A percentile compares a stretch with the other conserved stretches of the same genome.
Conservation (phyloP, 2,329 filamentous ascomycete species). For the Alternaria atra region DNA sequence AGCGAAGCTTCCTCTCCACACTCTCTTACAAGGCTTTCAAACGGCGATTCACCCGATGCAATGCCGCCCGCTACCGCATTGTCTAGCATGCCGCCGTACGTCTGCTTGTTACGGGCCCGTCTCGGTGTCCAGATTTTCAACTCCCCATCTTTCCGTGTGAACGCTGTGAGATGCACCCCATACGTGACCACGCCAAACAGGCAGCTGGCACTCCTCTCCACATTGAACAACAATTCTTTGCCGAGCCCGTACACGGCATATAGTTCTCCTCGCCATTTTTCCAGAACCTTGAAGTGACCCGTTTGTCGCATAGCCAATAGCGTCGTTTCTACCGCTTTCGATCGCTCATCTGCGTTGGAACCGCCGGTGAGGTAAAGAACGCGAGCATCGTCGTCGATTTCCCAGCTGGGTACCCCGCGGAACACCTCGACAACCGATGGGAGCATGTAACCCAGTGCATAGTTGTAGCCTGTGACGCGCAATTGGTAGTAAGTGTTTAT, state of each 20-base stretch:
- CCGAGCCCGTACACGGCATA: slow-evolving; percentile 53
- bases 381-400: slow-evolving; percentile 66
- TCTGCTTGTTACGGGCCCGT: slow-evolving; percentile 79
- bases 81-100: slow-evolving; percentile 90
- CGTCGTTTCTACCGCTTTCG: slow-evolving; percentile 64
- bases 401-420: slow-evolving; percentile 67
- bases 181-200: slow-evolving; percentile 57
- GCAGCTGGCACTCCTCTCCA: slow-evolving; percentile 55
- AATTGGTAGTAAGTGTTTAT: slow-evolving; percentile 68
- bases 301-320: slow-evolving; percentile 73
- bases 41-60: slow-evolving; percentile 79
- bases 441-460: slow-evolving; percentile 67
- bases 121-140: slow-evolving; percentile 86
- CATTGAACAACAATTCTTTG: slow-evolving; percentile 53
- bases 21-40: slow-evolving; percentile 85
- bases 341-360: slow-evolving; percentile 70
- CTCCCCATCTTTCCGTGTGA: slow-evolving; percentile 52
- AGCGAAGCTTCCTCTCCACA: slow-evolving; percentile 88
- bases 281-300: slow-evolving; percentile 76
- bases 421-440: slow-evolving; percentile 68
- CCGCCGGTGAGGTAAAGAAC: slow-evolving; percentile 71
- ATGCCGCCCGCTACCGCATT: slow-evolving; percentile 92
- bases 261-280: slow-evolving; percentile 54
- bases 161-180: slow-evolving; percentile 55
- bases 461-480: slow-evolving; percentile 71